Base-by-base conservation (phyloP, 306 rosid species). In the Adenanthera pavonina region DNA sequence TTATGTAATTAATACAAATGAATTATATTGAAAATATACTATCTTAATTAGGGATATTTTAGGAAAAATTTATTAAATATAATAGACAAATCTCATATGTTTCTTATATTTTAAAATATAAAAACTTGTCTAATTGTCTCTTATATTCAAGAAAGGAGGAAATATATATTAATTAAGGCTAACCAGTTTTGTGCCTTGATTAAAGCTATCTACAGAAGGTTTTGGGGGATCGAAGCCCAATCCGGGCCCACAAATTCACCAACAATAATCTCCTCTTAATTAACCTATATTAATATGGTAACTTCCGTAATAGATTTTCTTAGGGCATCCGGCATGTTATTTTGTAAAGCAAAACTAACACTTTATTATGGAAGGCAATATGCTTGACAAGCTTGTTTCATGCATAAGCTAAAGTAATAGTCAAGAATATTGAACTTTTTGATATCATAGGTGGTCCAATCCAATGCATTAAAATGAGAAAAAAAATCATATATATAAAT, bases 381-480 rank as follows among this genome's bases (percentile, higher is more conserved):
- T 69, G 54, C 53, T 68, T 11, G 54, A 4, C 53, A 11, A 19
- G 59, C 59, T 43, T 33, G 19, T 69, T 46, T 44, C 40, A 7
- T 14, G 76, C 76, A 15, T 1, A 25, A 20, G 43, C 56, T 48
- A 25, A 8, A 48, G 43, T 30, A 19, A 34, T 25, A 40, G 43
- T 5, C 30, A 25, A 64, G 1, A 47, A 48, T 71, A 69, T 43
- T 30, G 35, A 30, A 49, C 20, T 49, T 71, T 51, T 49, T 51
- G 15, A 25, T 48, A 7, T 30, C 59, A 71, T 60, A 71, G 43
- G 25, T 15, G 76, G 76, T 48, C 76, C 76, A 47, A 30, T 71
- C 60, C 60, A 33, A 25, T 36, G n/a, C 10, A 0, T 33, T 61
- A 25, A 25, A 25, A 25, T 41, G 5, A 41, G 30, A 54, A 16